Evolutionary conservation across 108 stramenopile species (phyloP).

Genomic region (Cyclostephanos tholiformis): DNA sequence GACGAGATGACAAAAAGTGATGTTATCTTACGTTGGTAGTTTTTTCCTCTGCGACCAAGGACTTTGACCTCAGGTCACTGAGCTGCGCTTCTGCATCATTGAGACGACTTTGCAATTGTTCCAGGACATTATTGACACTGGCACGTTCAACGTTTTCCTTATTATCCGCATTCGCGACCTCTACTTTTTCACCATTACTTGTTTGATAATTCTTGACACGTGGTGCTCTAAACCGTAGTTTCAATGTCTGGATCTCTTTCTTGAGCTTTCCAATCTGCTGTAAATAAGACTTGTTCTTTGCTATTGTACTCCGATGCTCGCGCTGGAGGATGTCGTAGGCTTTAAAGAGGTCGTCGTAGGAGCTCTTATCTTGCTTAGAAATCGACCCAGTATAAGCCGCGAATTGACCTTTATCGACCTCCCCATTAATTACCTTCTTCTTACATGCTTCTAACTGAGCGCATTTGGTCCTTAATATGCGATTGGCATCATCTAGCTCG

Average conservation of each 20-base stretch:
- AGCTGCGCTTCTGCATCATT: slow-evolving; percentile 36
- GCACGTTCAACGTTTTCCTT: not conserved
- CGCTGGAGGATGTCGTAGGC: slow-evolving; percentile 21
- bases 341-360: slow-evolving; percentile 35
- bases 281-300: slow-evolving; percentile 35
- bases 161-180: not conserved
- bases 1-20: not conserved
- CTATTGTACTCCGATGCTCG: slow-evolving; percentile 1
- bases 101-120: slow-evolving; percentile 25
- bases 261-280: slow-evolving; percentile 30
- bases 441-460: slow-evolving; percentile 8
- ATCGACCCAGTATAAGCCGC: not conserved
- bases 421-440: not conserved
- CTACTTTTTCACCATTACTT: not conserved
- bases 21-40: not conserved
- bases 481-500: not conserved
- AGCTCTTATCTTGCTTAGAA: not conserved
- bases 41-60: not conserved
- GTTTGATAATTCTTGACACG: not conserved
- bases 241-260: slow-evolving; percentile 34
- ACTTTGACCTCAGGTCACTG: slow-evolving; percentile 9
- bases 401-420: not conserved
- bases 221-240: slow-evolving; percentile 11
- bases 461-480: slow-evolving; percentile 14
- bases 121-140: slow-evolving; percentile 13